Conservation (phyloP, 2,329 filamentous ascomycete species). For the Paecilomyces variotii region DNA sequence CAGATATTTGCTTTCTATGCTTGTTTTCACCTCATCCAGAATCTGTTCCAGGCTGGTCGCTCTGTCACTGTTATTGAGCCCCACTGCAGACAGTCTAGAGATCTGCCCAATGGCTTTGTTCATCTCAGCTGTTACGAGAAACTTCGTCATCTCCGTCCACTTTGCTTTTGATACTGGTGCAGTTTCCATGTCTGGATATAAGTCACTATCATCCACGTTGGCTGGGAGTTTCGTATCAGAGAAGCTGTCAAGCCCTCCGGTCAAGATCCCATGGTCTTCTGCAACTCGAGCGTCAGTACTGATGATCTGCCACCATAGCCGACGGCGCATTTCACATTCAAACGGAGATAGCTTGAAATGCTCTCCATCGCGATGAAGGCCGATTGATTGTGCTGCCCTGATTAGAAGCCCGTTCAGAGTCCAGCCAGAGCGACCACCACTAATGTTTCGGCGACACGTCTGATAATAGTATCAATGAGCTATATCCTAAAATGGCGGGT, state of each 20-base stretch:
- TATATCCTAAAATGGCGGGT: not conserved
- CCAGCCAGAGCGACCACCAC: slow-evolving; percentile 23
- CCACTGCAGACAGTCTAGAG: slow-evolving; percentile 31
- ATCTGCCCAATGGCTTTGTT: slow-evolving; percentile 40
- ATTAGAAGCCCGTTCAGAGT: slow-evolving; percentile 43
- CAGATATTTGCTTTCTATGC: slow-evolving; percentile 43
- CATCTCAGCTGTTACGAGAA: slow-evolving; percentile 45
- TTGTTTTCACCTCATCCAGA: slow-evolving; percentile 35
- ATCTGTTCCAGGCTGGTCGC: slow-evolving; percentile 34
- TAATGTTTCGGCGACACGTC: slow-evolving; percentile 5
- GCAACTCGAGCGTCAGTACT: slow-evolving; percentile 45
- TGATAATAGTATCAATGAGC: slow-evolving; percentile 25
- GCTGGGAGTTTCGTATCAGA: slow-evolving; percentile 48
- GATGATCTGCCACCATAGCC: slow-evolving; percentile 49
- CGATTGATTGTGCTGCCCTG: slow-evolving; percentile 43
- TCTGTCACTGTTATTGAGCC: slow-evolving; percentile 13
- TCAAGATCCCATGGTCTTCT: slow-evolving; percentile 49
- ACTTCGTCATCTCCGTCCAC: slow-evolving; percentile 52
- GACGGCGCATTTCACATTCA: slow-evolving; percentile 44
- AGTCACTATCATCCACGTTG: slow-evolving; percentile 48
- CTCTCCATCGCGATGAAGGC: slow-evolving; percentile 43
- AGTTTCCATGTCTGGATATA: slow-evolving; percentile 43
- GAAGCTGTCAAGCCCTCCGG: slow-evolving; percentile 39
- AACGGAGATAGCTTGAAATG: slow-evolving; percentile 43
- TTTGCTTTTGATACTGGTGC: slow-evolving; percentile 41